These are phyloP conservation scores for Fusarium oligoseptatum DNA, from an alignment of 2,329 filamentous ascomycete species.

Conservation along the genomic window DNA sequence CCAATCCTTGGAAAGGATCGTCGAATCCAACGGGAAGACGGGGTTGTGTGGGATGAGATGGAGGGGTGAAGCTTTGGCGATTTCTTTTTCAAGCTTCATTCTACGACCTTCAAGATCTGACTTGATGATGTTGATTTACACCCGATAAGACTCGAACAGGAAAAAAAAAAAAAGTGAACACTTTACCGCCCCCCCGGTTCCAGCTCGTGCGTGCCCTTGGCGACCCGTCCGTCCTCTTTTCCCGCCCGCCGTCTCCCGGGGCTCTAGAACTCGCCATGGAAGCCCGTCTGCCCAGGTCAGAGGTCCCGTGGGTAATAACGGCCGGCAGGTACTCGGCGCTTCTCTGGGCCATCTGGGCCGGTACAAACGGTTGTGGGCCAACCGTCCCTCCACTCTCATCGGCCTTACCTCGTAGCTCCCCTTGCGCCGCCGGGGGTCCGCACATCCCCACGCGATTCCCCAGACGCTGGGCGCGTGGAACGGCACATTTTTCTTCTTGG, in stretches of 20 bases:
- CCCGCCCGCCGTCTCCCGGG: conserved; percentile 3
- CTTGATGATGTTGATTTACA: neutral
- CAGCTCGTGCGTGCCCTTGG: neutral
- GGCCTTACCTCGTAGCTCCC: conserved; percentile 52
- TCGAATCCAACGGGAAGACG: neutral
- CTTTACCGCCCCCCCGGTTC: conserved; percentile 30
- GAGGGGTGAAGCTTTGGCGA: neutral
- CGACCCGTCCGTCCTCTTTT: conserved; percentile 1
- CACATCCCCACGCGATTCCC: conserved; percentile 49
- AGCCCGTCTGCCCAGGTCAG: neutral
- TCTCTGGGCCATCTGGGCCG: conserved; percentile 41
- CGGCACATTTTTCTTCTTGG: conserved; percentile 27
- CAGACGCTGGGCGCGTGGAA: conserved; percentile 44
- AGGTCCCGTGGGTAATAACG: conserved; percentile 35
- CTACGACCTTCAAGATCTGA: neutral
- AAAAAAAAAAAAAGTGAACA: neutral
- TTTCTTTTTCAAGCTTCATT: neutral
- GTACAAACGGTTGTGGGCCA: conserved; percentile 44
- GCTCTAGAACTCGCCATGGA: conserved; percentile 29
- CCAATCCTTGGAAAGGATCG: conserved; percentile 1
- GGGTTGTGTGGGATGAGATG: neutral
- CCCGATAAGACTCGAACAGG: neutral
- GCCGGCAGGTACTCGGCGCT: conserved; percentile 55
- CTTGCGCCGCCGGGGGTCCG: conserved; percentile 28
- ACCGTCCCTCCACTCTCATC: conserved; percentile 38